Evolutionary conservation across 1,284 basidiomycete species (phyloP).

Genomic region (Limonomyces culmigenus): DNA sequence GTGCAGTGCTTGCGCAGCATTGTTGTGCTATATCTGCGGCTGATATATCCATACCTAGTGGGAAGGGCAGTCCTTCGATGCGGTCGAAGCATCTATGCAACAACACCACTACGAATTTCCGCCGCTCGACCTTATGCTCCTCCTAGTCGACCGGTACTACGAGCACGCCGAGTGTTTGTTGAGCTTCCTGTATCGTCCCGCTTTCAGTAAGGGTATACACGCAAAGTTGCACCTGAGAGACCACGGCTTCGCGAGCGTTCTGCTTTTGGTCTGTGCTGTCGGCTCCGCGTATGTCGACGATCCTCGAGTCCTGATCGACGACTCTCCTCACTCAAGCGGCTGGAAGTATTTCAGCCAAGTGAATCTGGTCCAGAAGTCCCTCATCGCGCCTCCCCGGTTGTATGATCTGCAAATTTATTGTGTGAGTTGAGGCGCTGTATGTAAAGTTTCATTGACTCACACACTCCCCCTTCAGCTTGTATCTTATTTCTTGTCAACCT

Average conservation of each 20-base stretch:
- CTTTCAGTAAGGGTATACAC: no score
- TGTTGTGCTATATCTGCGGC: no score
- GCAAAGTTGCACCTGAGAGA: conserved; percentile 22
- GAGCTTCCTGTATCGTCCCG: no score
- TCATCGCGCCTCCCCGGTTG: conserved; percentile 40
- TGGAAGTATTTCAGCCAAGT: conserved; percentile 64
- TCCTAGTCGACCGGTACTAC: no score
- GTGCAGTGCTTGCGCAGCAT: no score
- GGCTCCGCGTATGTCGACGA: conserved; percentile 26
- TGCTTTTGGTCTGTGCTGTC: conserved; percentile 28
- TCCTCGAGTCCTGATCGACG: conserved; percentile 35
- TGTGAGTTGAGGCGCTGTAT: conserved; percentile 9
- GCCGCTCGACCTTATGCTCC: no score
- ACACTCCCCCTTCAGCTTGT: conserved; percentile 13
- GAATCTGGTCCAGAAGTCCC: conserved; percentile 34
- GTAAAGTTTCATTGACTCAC: background rate
- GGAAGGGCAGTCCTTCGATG: no score
- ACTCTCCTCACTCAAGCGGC: conserved; percentile 37
- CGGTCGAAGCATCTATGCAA: no score
- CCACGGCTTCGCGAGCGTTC: conserved; percentile 22
- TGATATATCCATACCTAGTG: no score
- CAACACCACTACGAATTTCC: no score
- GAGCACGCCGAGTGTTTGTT: no score
- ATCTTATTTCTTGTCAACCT: conserved; percentile 22
- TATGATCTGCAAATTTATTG: conserved; percentile 53